These are phyloP conservation scores for Penstemon newberryi DNA, from an alignment of 257 asterid species.

Conservation along the genomic window DNA sequence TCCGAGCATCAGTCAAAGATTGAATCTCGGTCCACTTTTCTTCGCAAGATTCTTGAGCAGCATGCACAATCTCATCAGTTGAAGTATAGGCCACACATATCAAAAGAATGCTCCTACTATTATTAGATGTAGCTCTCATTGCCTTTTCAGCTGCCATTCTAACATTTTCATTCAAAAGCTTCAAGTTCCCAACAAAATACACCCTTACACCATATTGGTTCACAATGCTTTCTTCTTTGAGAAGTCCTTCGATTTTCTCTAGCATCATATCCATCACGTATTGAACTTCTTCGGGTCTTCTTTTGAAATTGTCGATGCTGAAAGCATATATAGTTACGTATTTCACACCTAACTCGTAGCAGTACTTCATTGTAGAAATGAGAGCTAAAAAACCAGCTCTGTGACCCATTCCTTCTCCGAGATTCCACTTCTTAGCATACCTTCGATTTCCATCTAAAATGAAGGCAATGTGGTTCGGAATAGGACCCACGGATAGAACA, in stretches of 20 bases:
- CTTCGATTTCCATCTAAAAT: conserved; percentile 80
- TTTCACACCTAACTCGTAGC: conserved; percentile 64
- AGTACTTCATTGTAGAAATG: conserved; percentile 62
- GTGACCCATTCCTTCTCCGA: conserved; percentile 61
- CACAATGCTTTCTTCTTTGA: conserved; percentile 53
- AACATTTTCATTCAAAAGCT: conserved; percentile 49
- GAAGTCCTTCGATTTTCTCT: conserved; percentile 76
- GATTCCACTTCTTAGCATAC: conserved; percentile 54
- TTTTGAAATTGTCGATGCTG: conserved; percentile 81
- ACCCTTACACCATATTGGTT: conserved; percentile 65
- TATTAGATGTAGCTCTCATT: conserved; percentile 60
- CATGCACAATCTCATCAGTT: conserved; percentile 62
- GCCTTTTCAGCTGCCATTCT: conserved; percentile 64
- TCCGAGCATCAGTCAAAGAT: conserved; percentile 10
- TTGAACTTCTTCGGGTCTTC: conserved; percentile 65
- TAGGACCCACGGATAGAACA: conserved; percentile 58
- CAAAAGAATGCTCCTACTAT: conserved; percentile 38
- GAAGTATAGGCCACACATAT: conserved; percentile 78
- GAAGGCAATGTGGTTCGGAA: conserved; percentile 69
- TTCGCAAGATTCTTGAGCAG: conserved; percentile 49
- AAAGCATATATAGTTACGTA: conserved; percentile 64
- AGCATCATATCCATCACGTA: conserved; percentile 68
- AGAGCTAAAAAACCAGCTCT: conserved; percentile 67
- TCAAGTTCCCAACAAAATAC: conserved; percentile 59
- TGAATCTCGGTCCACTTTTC: conserved; percentile 33